Base-by-base conservation (phyloP, 2,329 filamentous ascomycete species). In the Pseudogymnoascus sp. region DNA sequence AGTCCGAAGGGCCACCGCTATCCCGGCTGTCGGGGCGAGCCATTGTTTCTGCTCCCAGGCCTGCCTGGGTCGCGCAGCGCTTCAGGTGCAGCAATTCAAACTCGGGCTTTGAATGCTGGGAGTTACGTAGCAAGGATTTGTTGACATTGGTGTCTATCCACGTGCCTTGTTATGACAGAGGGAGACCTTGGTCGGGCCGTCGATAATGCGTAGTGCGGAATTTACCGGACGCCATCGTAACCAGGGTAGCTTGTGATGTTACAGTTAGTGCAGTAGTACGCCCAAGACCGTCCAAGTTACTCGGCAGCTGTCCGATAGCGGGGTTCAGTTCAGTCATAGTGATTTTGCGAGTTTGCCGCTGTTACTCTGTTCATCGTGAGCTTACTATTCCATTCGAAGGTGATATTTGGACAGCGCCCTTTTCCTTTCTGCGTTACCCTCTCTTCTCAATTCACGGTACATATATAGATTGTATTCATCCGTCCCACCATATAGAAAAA, bases 401-500 rank as follows among this genome's bases (percentile, higher is more conserved):
- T 21, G n/a, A 55, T 55, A 55, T 33, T 55, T 55, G 25, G 28
- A 55, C 18, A 25, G 23, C 58, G 25, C 31, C 4, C 25, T 31
- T 60, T 41, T 21, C 12, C n/a, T 41, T 40, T 3, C n/a, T 25
- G n/a, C 23, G 38, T 21, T n/a, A 18, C 33, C 9, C 33, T 18
- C 33, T 60, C 33, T 38, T 40, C 58, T 38, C 31, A 8, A 40
- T 37, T 60, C 18, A 60, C 25, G 33, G 33, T 38, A 25, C 23
- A 31, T 60, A 60, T 60, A 60, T 60, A 40, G 33, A 38, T 25
- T 41, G 35, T 60, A 60, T 40, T 31, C 11, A 41, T 40, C 33
- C 12, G 33, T 60, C 33, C 49, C 8, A 21, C 59, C 33, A 49
- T 25, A 49, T 60, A 52, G 66, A 76, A 66, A 66, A 61, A 99